These are phyloP conservation scores for Graphiopsis chlorocephala DNA, from an alignment of 2,329 filamentous ascomycete genomes.

Conservation along the genomic window DNA sequence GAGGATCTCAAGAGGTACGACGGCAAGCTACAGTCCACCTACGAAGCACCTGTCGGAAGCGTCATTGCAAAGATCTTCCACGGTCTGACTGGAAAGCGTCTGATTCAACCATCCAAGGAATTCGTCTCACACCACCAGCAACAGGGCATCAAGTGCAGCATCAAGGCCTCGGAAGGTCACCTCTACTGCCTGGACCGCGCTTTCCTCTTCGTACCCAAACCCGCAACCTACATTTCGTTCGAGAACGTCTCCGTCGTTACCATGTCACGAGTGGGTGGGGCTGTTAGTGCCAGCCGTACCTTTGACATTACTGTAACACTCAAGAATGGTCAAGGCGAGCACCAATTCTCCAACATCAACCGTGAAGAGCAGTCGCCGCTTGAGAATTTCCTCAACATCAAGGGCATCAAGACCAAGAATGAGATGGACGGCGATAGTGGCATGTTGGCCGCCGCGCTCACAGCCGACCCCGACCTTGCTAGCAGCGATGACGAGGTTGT, in stretches of 20 bases:
- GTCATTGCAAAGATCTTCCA: constrained; percentile 96
- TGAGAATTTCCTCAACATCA: constrained; percentile 97
- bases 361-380: constrained; percentile 94
- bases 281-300: constrained; percentile 87
- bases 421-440: constrained; percentile 88
- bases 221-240: constrained; percentile 93
- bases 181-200: constrained; percentile 97
- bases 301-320: constrained; percentile 95
- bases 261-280: constrained; percentile 92
- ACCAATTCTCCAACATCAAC: constrained; percentile 99
- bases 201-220: constrained; percentile 98
- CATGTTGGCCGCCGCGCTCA: constrained; percentile 74
- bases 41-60: constrained; percentile 89
- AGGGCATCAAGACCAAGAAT: constrained; percentile 94
- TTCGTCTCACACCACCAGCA: constrained; percentile 92
- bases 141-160: constrained; percentile 97
- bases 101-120: constrained; percentile 89
- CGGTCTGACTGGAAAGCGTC: constrained; percentile 89
- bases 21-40: constrained; percentile 81
- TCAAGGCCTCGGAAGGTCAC: constrained; percentile 98
- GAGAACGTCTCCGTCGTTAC: constrained; percentile 89
- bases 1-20: constrained; percentile 87
- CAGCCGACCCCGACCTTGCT: constrained; percentile 72
- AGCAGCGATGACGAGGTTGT: constrained; percentile 76
- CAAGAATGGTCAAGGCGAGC: constrained; percentile 82